phyloP scores from a whole-genome alignment of 2,329 filamentous ascomycete species.

The Allantophomopsis cytisporea region DNA sequence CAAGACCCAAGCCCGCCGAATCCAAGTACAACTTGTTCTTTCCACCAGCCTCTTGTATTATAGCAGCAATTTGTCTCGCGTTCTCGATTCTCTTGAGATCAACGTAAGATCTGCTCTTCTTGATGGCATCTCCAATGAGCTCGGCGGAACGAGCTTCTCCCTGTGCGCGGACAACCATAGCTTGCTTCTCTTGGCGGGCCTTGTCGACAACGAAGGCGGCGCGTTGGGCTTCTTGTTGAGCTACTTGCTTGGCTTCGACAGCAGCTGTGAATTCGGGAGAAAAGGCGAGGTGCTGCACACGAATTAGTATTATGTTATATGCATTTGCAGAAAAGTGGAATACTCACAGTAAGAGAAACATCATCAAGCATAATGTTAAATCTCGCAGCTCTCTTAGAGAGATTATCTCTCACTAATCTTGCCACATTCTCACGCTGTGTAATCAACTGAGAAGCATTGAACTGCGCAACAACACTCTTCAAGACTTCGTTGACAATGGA shows the following conservation, averaged over 20 bases:
- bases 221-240: constrained; percentile 87
- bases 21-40: constrained; percentile 93
- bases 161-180: constrained; percentile 94
- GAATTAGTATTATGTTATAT: background rate
- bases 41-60: constrained; percentile 74
- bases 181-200: constrained; percentile 97
- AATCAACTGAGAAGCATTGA: constrained; percentile 96
- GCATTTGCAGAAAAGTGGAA: background rate
- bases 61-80: constrained; percentile 73
- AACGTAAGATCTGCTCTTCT: constrained; percentile 96
- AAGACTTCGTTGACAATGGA: constrained; percentile 98
- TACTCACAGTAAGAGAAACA: constrained; percentile 80
- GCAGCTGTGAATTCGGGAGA: constrained; percentile 63
- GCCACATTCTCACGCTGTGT: constrained; percentile 98
- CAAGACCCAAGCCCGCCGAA: constrained; percentile 78
- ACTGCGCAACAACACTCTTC: constrained; percentile 97
- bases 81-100: constrained; percentile 98
- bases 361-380: constrained; percentile 98
- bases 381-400: constrained; percentile 77
- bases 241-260: constrained; percentile 62
- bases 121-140: constrained; percentile 97
- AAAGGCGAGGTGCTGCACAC: constrained; percentile 50
- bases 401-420: constrained; percentile 79
- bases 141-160: constrained; percentile 97
- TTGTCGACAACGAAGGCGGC: constrained; percentile 98